Evolutionary conservation across 2,329 filamentous ascomycete genomes (phyloP), one percentile per base, ranked within the genome.

Genomic region (Pseudocercospora macadamiae): DNA sequence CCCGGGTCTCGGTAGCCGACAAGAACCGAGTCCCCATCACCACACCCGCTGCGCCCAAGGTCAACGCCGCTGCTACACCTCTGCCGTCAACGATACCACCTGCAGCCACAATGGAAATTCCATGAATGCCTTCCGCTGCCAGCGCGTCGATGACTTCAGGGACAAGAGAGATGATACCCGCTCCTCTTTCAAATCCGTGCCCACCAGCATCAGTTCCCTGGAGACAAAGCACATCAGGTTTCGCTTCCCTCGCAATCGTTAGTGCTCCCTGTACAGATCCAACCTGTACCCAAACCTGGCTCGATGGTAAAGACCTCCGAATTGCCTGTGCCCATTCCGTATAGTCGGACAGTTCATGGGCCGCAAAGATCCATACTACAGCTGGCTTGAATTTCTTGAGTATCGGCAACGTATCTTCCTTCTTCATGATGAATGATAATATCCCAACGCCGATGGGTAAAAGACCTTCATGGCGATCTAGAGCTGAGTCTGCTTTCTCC

Each of bases 301-400:
- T 81, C 4, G 59, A 64, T 18, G 76, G 51, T 65, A 72, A 70
- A 3, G 66, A 71, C 5, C 61, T 36, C 9, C 75, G 69, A 7
- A 70, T 68, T 8, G 66, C 66, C n/a, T 54, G 54, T 14, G 69
- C 66, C 74, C 70, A 78, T 21, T 44, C 68, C 14, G 55, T 58
- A 59, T 74, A 70, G 36, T 79, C 75, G n/a, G 74, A 70, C 14
- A 73, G 60, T 6, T 77, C 70, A 5, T 59, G 54, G 1, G 86
- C 84, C 1, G 86, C 87, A 67, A 89, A 89, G 32, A 90, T 78
- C 87, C 88, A 90, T 7, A 87, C 78, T 0, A 85, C 86, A 1
- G 80, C 82, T 1, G 86, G 86, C 0, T 73, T 73, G 70, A 86
- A 81, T n/a, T 75, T 73, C 16, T 68, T 65, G 10, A 90, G 74